A percentile compares a stretch with the other conserved stretches of the same genome.
phyloP scores from a whole-genome alignment of 2,329 filamentous ascomycete species.

The Lasiodiplodia gonubiensis region DNA sequence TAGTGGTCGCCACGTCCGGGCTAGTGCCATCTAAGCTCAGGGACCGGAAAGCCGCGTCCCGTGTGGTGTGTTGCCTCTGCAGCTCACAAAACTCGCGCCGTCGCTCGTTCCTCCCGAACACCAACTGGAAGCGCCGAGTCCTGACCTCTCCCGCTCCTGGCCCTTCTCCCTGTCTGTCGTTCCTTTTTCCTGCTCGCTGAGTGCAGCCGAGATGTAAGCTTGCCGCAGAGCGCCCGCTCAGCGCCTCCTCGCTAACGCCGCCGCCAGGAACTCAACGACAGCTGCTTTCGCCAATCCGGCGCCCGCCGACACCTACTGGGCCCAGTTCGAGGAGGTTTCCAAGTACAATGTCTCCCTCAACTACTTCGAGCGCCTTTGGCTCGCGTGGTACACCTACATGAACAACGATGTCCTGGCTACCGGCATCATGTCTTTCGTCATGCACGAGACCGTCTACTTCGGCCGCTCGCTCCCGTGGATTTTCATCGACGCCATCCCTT shows the following conservation, averaged over 20 bases:
- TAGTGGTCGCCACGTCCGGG: background rate
- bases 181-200: conserved; percentile 13
- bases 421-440: conserved; percentile 94
- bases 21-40: conserved; percentile 17
- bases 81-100: conserved; percentile 12
- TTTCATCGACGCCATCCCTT: conserved; percentile 85
- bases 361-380: conserved; percentile 86
- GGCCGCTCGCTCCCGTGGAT: conserved; percentile 90
- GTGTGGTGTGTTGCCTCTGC: conserved; percentile 14
- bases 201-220: conserved; percentile 10
- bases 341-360: conserved; percentile 85
- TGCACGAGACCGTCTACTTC: conserved; percentile 96
- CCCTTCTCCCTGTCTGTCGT: background rate
- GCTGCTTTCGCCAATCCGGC: conserved; percentile 41
- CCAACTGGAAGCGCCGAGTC: conserved; percentile 19
- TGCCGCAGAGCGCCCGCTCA: background rate
- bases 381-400: conserved; percentile 96
- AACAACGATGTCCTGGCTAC: conserved; percentile 96
- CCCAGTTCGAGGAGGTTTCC: conserved; percentile 67
- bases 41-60: conserved; percentile 11
- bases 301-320: conserved; percentile 66
- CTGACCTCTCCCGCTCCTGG: conserved; percentile 3
- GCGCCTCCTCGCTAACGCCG: conserved; percentile 3
- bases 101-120: conserved; percentile 1
- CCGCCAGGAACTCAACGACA: conserved; percentile 44